Base-by-base conservation (phyloP, 1,284 basidiomycete genomes). In the Cutaneotrichosporon curvatum region DNA sequence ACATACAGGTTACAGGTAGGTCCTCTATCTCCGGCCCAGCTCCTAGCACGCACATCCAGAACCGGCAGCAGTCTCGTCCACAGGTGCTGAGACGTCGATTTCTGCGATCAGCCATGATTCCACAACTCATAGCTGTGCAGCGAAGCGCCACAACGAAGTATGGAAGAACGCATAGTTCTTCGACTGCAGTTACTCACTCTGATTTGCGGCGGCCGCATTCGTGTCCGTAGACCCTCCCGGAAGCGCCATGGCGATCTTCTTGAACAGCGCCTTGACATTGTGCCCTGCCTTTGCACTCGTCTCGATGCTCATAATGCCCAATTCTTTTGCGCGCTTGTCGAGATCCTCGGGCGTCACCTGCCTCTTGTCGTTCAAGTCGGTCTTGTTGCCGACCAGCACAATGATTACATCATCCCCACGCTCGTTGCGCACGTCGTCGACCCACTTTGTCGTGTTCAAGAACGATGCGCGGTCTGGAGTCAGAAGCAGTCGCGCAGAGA, bases 271-370 rank as follows among this genome's bases (percentile, higher is more conserved):
- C 77, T 98, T 99, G 57, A 99, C 95, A 60, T 99, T 99, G 72
- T 98, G 94, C 2, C 95, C 95, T 3, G 95, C 95, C 71, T 99
- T 99, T 30, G 95, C 95, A 28, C 90, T 95, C 4, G 95, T 98
- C 75, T 99, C 95, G 83, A 98, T 96, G 67, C 95, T 96, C 86
- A 98, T 90, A 62, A 98, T 87, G 63, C 85, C 85, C 55, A 95
- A 77, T 67, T 95, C 85, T 45, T 88, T 85, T n/a, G 92, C 81
- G 63, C 89, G 88, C 50, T 85, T 82, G 41, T 94, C 94, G 15
- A 94, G 90, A 66, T 98, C 94, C 69, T 99, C 95, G 6, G 92
- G 79, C 5, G 94, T 97, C n/a, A 99, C 94, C 83, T 98, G 90
- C 56, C 64, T 53, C 40, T 63, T 60, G 53, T 62, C 61, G 48